Evolutionary conservation across 1,139 yeast species (phyloP).

Genomic region (Wickerhamomyces sp.): DNA sequence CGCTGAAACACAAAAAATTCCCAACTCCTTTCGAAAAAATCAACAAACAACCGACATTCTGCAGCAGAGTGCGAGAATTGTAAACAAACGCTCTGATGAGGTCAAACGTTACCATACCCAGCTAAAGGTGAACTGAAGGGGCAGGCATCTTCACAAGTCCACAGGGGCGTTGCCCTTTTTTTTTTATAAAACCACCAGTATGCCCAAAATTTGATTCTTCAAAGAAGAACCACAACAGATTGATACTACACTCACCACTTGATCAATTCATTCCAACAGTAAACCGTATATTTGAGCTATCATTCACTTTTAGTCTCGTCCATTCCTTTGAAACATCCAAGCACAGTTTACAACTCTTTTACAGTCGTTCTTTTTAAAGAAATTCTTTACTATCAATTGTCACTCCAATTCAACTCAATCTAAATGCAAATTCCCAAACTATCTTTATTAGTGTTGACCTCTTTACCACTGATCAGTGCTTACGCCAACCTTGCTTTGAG

Average conservation of each 20-base stretch:
- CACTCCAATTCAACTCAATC: neutral
- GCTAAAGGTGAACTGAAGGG: too few species aligned
- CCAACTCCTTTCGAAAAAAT: too few species aligned
- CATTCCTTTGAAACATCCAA: constrained; percentile 16
- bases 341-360: neutral
- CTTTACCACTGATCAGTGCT: constrained; percentile 13
- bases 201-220: neutral
- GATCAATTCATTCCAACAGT: too few species aligned
- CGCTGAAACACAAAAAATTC: too few species aligned
- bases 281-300: neutral
- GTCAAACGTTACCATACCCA: too few species aligned
- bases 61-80: too few species aligned
- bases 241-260: too few species aligned
- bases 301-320: constrained; percentile 18
- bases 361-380: neutral
- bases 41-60: too few species aligned
- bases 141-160: too few species aligned
- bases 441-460: constrained; percentile 13
- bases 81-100: too few species aligned
- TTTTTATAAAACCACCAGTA: neutral
- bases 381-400: neutral
- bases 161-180: too few species aligned
- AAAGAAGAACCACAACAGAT: neutral
- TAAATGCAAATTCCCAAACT: constrained; percentile 12
- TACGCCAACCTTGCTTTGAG: constrained; percentile 21